Conservation (phyloP, 768 basidiomycete species). For the Trametes cingulata region DNA sequence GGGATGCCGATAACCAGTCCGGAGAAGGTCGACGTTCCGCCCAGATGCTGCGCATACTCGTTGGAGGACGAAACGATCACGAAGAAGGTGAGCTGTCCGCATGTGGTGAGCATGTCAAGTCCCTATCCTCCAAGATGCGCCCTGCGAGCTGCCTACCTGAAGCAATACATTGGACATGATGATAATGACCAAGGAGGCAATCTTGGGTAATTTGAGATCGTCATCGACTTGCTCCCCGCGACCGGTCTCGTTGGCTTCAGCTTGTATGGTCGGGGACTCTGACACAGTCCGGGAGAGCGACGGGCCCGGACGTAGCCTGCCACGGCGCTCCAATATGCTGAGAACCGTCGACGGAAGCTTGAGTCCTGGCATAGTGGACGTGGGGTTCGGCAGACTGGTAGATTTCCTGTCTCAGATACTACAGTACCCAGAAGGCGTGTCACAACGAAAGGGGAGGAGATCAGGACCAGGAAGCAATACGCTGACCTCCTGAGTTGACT, state of each 20-base stretch:
- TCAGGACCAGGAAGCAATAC: no score
- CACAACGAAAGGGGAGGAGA: no score
- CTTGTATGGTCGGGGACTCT: background rate
- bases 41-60: conserved; percentile 60
- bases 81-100: conserved; percentile 60
- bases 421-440: no score
- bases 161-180: conserved; percentile 44
- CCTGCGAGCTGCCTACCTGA: conserved; percentile 49
- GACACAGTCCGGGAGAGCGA: background rate
- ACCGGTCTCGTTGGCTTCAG: conserved; percentile 8
- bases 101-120: background rate
- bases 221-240: conserved; percentile 3
- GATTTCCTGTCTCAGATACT: no score
- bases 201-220: conserved; percentile 52
- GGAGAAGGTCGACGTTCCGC: conserved; percentile 70
- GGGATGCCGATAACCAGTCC: conserved; percentile 71
- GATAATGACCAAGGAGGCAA: conserved; percentile 46
- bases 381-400: no score
- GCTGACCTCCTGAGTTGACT: no score
- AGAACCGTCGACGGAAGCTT: conserved; percentile 13
- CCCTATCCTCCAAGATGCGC: no score
- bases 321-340: background rate
- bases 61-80: conserved; percentile 68
- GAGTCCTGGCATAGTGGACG: conserved; percentile 6
- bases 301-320: background rate